Evolutionary conservation across 2,329 filamentous ascomycete genomes (phyloP).

Genomic region (Pseudopithomyces maydicus): DNA sequence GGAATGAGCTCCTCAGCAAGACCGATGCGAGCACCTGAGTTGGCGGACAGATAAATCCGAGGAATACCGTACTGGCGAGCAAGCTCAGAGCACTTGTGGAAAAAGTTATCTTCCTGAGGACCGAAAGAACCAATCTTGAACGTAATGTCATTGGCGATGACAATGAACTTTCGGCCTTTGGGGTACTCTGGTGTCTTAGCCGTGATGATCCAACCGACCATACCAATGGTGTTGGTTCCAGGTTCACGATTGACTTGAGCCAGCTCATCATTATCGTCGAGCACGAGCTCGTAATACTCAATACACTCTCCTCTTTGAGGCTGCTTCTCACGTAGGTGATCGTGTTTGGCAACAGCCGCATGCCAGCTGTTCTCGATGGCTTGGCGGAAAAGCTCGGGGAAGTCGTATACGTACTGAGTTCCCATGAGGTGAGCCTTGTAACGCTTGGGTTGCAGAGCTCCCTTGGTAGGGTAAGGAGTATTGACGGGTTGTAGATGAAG

Average conservation of each 20-base stretch:
- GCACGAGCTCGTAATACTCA: constrained; percentile 89
- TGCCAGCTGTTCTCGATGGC: constrained; percentile 95
- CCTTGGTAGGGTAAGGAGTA: constrained; percentile 96
- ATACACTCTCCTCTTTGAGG: constrained; percentile 89
- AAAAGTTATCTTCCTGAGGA: constrained; percentile 95
- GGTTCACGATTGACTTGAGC: constrained; percentile 93
- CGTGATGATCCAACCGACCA: constrained; percentile 98
- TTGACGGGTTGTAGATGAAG: constrained; percentile 93
- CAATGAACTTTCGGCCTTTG: constrained; percentile 86
- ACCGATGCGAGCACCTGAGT: constrained; percentile 96
- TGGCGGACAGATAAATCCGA: constrained; percentile 96
- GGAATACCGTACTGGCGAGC: constrained; percentile 94
- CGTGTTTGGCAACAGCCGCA: constrained; percentile 74
- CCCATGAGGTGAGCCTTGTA: constrained; percentile 99
- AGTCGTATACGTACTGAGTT: constrained; percentile 99
- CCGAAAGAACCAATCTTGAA: constrained; percentile 99
- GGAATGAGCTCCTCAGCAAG: constrained; percentile 97
- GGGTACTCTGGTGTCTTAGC: constrained; percentile 96
- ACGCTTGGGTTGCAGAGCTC: constrained; percentile 96
- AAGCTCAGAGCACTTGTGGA: constrained; percentile 97
- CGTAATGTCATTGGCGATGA: constrained; percentile 98
- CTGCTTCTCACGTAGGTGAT: constrained; percentile 76
- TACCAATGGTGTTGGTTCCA: constrained; percentile 93
- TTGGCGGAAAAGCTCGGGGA: constrained; percentile 98
- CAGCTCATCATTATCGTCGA: constrained; percentile 91